phyloP scores from a whole-genome alignment of 306 rosid genomes.

The Quercus parvula region DNA sequence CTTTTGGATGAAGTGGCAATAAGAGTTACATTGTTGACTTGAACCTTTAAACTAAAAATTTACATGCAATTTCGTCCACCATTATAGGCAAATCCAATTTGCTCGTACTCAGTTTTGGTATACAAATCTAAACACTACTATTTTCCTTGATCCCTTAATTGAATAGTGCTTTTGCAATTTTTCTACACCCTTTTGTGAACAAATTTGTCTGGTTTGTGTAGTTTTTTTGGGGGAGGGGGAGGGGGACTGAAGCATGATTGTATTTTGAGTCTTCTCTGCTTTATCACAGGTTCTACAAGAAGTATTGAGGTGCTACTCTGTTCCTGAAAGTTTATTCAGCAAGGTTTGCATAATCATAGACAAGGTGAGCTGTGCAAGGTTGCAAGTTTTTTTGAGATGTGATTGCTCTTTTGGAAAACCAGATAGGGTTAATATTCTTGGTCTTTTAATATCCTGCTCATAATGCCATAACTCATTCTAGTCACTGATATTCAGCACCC shows the following conservation, averaged over 20 bases:
- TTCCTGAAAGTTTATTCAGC: slow-evolving; percentile 76
- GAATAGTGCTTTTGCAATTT: neutral
- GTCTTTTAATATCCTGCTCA: neutral
- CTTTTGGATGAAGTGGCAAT: neutral
- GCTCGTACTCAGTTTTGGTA: neutral
- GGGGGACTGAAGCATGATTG: neutral
- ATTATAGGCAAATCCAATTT: slow-evolving; percentile 3
- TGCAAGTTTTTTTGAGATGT: slow-evolving; percentile 10
- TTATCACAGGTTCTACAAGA: slow-evolving; percentile 77
- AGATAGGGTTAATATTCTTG: neutral
- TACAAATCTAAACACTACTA: slow-evolving; percentile 3
- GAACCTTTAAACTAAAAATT: neutral
- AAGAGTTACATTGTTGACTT: neutral
- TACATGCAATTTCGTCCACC: slow-evolving; percentile 6
- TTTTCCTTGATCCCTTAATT: neutral
- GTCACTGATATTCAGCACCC: too few relatives aligned
- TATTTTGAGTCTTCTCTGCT: neutral
- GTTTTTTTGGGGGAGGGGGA: neutral
- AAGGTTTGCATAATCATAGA: slow-evolving; percentile 93
- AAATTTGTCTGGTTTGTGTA: neutral
- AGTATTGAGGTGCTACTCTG: slow-evolving; percentile 63
- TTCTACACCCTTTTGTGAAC: neutral
- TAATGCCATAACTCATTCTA: neutral
- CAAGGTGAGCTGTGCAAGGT: slow-evolving; percentile 59
- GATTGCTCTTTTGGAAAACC: neutral